These are phyloP conservation scores for Leccinum variabile DNA, from an alignment of 1,284 basidiomycete genomes.

Conservation along the genomic window DNA sequence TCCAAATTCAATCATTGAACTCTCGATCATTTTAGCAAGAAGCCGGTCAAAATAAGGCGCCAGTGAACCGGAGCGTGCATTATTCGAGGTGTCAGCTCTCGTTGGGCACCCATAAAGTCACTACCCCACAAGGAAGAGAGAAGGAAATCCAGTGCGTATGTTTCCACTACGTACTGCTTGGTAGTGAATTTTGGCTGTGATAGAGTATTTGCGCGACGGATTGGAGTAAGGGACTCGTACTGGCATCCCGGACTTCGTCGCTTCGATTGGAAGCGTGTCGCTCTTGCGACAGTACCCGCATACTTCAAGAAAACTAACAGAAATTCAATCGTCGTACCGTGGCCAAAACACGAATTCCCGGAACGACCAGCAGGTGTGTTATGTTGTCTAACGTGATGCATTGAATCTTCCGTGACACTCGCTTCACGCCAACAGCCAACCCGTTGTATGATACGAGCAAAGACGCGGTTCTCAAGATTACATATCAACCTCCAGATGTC, in stretches of 20 bases:
- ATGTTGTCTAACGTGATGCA: not conserved
- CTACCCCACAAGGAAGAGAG: slow-evolving; percentile 42
- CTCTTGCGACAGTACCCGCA: slow-evolving; percentile 59
- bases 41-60: slow-evolving; percentile 33
- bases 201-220: slow-evolving; percentile 74
- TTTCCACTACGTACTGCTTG: slow-evolving; percentile 47
- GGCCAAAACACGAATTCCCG: slow-evolving; percentile 57
- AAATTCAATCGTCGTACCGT: slow-evolving; percentile 54
- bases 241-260: slow-evolving; percentile 54
- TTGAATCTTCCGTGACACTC: slow-evolving; percentile 13
- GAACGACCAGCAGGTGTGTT: slow-evolving; percentile 50
- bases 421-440: slow-evolving; percentile 39
- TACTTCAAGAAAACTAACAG: slow-evolving; percentile 46
- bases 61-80: slow-evolving; percentile 53
- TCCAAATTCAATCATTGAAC: slow-evolving; percentile 1
- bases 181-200: slow-evolving; percentile 4
- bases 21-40: slow-evolving; percentile 19
- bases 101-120: slow-evolving; percentile 55
- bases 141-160: slow-evolving; percentile 42
- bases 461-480: slow-evolving; percentile 59
- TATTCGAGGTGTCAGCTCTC: slow-evolving; percentile 78
- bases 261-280: slow-evolving; percentile 67
- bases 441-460: slow-evolving; percentile 56
- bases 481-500: slow-evolving; percentile 62
- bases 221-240: slow-evolving; percentile 56